phyloP scores from a whole-genome alignment of 805 yeast species.

The Yamadazyma tumulicola region DNA sequence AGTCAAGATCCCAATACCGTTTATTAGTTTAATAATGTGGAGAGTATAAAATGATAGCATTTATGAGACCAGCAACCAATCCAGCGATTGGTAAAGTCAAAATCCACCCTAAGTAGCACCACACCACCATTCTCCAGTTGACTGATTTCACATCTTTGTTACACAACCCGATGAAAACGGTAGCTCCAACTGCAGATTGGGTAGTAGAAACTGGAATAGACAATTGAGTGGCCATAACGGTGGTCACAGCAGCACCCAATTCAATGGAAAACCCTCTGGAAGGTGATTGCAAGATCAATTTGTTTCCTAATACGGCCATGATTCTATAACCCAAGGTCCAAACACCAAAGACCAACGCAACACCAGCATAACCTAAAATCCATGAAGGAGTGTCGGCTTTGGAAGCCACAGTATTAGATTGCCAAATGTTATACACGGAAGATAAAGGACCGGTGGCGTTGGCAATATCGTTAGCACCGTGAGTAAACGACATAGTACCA shows the following conservation, averaged over 20 bases:
- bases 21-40: constrained; percentile 36
- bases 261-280: constrained; percentile 75
- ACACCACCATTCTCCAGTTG: constrained; percentile 73
- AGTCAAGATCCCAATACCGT: too few relatives aligned
- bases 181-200: constrained; percentile 75
- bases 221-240: constrained; percentile 71
- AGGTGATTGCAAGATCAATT: constrained; percentile 71
- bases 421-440: constrained; percentile 62
- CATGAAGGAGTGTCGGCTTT: constrained; percentile 66
- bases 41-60: constrained; percentile 62
- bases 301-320: constrained; percentile 70
- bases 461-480: constrained; percentile 77
- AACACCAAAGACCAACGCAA: constrained; percentile 60
- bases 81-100: constrained; percentile 74
- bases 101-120: constrained; percentile 73
- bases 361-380: constrained; percentile 68
- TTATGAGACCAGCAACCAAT: constrained; percentile 61
- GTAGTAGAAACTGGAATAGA: constrained; percentile 74
- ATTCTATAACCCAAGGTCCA: constrained; percentile 73
- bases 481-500: constrained; percentile 77
- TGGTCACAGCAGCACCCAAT: constrained; percentile 73
- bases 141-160: constrained; percentile 60
- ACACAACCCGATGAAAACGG: constrained; percentile 72
- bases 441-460: constrained; percentile 77
- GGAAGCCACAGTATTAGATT: constrained; percentile 38